phyloP scores from a whole-genome alignment of 2,329 filamentous ascomycete genomes.

The Paecilomyces dactylethromorphus region DNA sequence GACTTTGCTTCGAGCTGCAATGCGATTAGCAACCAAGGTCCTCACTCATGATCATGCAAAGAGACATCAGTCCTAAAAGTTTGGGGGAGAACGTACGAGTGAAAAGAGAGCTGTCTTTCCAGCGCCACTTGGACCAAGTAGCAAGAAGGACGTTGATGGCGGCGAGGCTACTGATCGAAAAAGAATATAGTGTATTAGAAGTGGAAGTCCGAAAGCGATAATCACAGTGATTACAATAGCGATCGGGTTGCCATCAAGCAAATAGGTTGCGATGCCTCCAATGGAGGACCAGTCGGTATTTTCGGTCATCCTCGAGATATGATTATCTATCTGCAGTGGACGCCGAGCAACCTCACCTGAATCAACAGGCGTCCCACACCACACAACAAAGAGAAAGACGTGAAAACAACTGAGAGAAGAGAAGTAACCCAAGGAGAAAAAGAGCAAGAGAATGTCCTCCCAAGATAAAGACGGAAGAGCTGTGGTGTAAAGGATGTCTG shows the following conservation, averaged over 20 bases:
- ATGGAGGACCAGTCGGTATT: constrained; percentile 31
- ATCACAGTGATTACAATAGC: constrained; percentile 60
- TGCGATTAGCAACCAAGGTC: constrained; percentile 5
- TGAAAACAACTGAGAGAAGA: neutral
- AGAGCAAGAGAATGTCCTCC: neutral
- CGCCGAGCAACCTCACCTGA: neutral
- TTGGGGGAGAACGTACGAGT: constrained; percentile 44
- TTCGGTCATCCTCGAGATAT: constrained; percentile 17
- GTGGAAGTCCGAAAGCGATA: constrained; percentile 65
- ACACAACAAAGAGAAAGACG: neutral
- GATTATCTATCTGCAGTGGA: constrained; percentile 1
- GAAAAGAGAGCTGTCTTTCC: constrained; percentile 90
- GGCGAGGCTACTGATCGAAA: constrained; percentile 59
- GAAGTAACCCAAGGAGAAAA: neutral
- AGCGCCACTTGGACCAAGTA: constrained; percentile 71
- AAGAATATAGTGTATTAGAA: constrained; percentile 71
- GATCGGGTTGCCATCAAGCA: constrained; percentile 37
- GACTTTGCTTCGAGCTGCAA: constrained; percentile 41
- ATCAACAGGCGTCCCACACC: neutral
- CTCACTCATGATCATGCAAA: neutral
- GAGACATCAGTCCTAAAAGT: neutral
- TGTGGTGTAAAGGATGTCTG: neutral
- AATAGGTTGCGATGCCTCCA: constrained; percentile 30
- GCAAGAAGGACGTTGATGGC: constrained; percentile 64
- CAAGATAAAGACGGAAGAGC: neutral